Conservation (phyloP, 208 protist genomes). For the Crithidia acanthocephali region DNA sequence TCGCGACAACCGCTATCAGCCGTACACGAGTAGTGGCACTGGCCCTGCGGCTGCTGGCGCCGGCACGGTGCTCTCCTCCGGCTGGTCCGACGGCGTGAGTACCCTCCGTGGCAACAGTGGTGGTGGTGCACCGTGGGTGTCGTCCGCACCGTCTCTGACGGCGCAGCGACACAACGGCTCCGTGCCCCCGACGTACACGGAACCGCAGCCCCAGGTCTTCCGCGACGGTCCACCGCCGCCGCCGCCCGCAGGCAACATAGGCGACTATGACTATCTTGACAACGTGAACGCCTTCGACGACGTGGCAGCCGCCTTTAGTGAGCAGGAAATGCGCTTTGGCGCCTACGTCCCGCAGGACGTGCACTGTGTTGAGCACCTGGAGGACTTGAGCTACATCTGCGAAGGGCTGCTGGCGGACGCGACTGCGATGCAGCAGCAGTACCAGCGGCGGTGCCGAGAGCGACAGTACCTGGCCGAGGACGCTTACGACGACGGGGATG, state of each 20-base stretch:
- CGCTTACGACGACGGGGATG: background rate
- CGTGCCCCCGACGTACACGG: background rate
- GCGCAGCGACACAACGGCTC: no score
- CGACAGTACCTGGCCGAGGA: slow-evolving; percentile 5
- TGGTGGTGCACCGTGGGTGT: background rate
- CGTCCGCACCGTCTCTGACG: background rate
- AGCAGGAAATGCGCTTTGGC: slow-evolving; percentile 1
- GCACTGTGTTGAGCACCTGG: slow-evolving; percentile 22
- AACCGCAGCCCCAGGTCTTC: slow-evolving; percentile 2
- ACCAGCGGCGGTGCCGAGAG: slow-evolving; percentile 7
- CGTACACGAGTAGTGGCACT: background rate
- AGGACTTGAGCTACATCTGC: slow-evolving; percentile 24
- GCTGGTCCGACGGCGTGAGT: background rate
- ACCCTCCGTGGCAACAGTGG: background rate
- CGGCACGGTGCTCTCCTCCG: no score
- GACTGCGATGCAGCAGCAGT: slow-evolving; percentile 7
- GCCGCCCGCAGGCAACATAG: background rate
- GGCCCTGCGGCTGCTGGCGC: no score
- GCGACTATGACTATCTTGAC: slow-evolving; percentile 21
- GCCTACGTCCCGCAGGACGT: slow-evolving; percentile 20
- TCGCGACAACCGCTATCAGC: background rate
- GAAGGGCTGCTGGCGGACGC: slow-evolving; percentile 13
- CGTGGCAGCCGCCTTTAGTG: background rate
- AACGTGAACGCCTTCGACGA: background rate
- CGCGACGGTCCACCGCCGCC: background rate